Base-by-base conservation (phyloP, 768 basidiomycete species). In the Hygrocybe coccinea region DNA sequence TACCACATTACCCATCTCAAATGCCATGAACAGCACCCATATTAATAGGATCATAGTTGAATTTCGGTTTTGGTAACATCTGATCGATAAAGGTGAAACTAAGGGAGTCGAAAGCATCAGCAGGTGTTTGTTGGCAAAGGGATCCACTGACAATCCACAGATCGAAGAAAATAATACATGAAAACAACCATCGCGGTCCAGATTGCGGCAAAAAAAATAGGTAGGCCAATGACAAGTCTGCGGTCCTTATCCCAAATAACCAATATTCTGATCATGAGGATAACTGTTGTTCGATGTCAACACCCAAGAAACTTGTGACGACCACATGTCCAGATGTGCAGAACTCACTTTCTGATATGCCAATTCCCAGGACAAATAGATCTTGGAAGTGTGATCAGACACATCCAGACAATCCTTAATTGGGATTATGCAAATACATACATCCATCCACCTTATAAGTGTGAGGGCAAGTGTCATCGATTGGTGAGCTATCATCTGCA, bases 251-350 rank as follows among this genome's bases (percentile, higher is more conserved):
- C 34, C 58, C 60, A 61, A n/a, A 62, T 35, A 19, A 50, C 51
- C 62, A 55, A 59, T 17, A 43, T 62, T 19, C 58, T 47, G 41
- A 62, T 50, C 22, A 54, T 47, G 2, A 63, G 50, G 50, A 63
- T 45, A 36, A 59, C 62, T 63, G 29, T 19, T n/a, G 4, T 14
- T n/a, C 3, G 2, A 34, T 5, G 44, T 57, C 12, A 56, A 22
- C 17, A 46, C 2, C 8, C 33, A 24, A 17, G 34, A 35, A 34
- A 34, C 19, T 49, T 19, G 4, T 22, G 22, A 10, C 22, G 10
- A 50, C 29, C 12, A 3, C 5, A 29, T 29, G 10, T 49, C 29
- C 12, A 3, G 17, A 29, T 29, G 22, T 19, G 44, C 22, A 5
- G 15, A 7, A 46, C 41, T 15, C 29, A 61, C 60, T 35, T 56